A percentile compares a stretch with the other conserved stretches of the same genome.
Evolutionary conservation across 768 basidiomycete genomes (phyloP).

Genomic region (Sarcodon aspratus): DNA sequence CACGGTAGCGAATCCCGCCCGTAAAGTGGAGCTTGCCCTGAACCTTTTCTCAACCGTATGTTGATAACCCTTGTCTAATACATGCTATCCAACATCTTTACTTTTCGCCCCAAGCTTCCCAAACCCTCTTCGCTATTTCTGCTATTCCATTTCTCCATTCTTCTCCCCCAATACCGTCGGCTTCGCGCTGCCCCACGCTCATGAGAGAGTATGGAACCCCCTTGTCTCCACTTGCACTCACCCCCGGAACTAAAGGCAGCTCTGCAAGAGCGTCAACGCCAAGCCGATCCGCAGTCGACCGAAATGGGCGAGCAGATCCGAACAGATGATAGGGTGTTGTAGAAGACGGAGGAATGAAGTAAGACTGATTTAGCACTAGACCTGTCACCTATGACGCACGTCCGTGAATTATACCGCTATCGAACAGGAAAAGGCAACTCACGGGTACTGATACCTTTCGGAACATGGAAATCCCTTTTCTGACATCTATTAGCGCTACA

Average conservation of each 20-base stretch:
- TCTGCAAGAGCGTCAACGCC: conserved; percentile 62
- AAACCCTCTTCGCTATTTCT: conserved; percentile 9
- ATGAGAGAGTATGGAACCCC: conserved; percentile 44
- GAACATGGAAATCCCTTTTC: conserved; percentile 90
- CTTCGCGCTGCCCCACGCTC: not conserved
- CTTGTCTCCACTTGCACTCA: conserved; percentile 62
- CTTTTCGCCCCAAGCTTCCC: conserved; percentile 5
- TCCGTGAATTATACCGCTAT: too few relatives aligned
- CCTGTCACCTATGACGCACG: conserved; percentile 60
- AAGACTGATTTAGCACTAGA: conserved; percentile 78
- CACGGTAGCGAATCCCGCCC: too few relatives aligned
- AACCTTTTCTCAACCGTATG: not conserved
- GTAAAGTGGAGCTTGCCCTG: too few relatives aligned
- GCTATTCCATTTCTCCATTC: conserved; percentile 18
- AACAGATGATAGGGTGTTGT: conserved; percentile 51
- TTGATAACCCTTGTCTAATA: too few relatives aligned
- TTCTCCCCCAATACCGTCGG: conserved; percentile 16
- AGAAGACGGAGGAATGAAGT: conserved; percentile 73
- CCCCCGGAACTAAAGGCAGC: conserved; percentile 66
- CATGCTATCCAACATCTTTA: not conserved
- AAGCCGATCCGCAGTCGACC: conserved; percentile 42
- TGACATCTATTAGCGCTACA: conserved; percentile 82
- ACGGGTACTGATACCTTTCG: conserved; percentile 83
- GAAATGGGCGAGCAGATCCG: conserved; percentile 59
- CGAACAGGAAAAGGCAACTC: conserved; percentile 13